Conservation (phyloP, 768 basidiomycete species). For the Panellus pusillus region DNA sequence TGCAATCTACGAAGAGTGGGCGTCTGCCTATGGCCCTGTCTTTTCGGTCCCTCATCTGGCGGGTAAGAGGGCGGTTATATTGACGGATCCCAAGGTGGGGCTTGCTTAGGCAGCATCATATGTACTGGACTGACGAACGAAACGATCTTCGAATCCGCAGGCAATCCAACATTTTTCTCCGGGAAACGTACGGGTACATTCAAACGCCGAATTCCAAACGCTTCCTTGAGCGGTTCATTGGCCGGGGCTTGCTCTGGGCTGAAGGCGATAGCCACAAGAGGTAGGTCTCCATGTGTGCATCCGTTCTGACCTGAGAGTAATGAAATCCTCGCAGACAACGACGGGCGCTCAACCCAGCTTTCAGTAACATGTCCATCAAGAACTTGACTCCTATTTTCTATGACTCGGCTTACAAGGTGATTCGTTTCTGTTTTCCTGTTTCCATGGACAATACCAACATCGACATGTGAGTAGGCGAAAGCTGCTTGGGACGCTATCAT, state of each 20-base stretch:
- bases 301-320: no score
- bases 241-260: slow-evolving; percentile 35
- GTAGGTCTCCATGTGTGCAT: slow-evolving; percentile 5
- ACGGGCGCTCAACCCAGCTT: slow-evolving; percentile 40
- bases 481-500: slow-evolving; percentile 16
- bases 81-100: slow-evolving; percentile 42
- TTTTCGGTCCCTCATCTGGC: slow-evolving; percentile 41
- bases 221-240: slow-evolving; percentile 19
- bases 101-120: no score
- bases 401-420: slow-evolving; percentile 42
- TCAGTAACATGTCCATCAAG: slow-evolving; percentile 42
- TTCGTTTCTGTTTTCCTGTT: neutral
- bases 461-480: slow-evolving; percentile 6
- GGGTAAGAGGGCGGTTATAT: slow-evolving; percentile 34
- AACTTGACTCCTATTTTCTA: slow-evolving; percentile 39
- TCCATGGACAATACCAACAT: no score
- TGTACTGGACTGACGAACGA: no score
- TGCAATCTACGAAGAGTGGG: slow-evolving; percentile 46
- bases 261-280: slow-evolving; percentile 34
- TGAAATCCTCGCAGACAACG: slow-evolving; percentile 29
- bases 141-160: no score
- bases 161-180: slow-evolving; percentile 53
- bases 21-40: slow-evolving; percentile 45
- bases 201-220: slow-evolving; percentile 31
- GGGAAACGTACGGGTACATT: slow-evolving; percentile 49